These are phyloP conservation scores for Sporothrix pseudoabietina DNA, from an alignment of 2,329 filamentous ascomycete species.

Conservation along the genomic window DNA sequence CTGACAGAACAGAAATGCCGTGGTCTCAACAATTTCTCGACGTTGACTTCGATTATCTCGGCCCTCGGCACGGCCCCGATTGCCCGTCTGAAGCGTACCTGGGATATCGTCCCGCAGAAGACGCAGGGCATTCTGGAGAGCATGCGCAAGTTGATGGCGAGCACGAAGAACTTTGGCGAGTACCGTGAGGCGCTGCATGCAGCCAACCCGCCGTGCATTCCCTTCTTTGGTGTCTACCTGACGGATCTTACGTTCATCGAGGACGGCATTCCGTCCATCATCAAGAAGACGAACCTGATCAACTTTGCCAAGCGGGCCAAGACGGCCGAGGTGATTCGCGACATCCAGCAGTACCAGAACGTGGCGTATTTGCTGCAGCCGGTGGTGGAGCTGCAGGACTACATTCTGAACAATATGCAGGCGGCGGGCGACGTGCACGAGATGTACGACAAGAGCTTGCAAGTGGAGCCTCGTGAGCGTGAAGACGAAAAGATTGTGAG, in stretches of 20 bases:
- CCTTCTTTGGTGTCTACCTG: conserved; percentile 96
- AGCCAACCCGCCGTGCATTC: conserved; percentile 94
- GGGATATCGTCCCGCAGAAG: conserved; percentile 87
- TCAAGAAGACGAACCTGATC: conserved; percentile 95
- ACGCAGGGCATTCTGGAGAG: conserved; percentile 79
- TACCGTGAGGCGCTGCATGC: conserved; percentile 91
- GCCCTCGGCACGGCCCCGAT: conserved; percentile 93
- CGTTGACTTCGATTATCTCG: conserved; percentile 95
- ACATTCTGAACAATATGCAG: conserved; percentile 95
- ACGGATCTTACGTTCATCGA: conserved; percentile 98
- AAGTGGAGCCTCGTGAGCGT: conserved; percentile 89
- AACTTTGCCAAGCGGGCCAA: conserved; percentile 98
- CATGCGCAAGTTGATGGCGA: conserved; percentile 94
- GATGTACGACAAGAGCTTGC: conserved; percentile 97
- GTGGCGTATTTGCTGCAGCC: conserved; percentile 91
- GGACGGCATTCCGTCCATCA: conserved; percentile 90
- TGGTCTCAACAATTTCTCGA: conserved; percentile 91
- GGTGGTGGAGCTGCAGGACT: conserved; percentile 91
- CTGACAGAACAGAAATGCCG: conserved; percentile 79
- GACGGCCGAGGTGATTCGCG: conserved; percentile 95
- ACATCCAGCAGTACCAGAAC: conserved; percentile 98
- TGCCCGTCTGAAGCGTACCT: conserved; percentile 88
- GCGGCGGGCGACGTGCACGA: conserved; percentile 94
- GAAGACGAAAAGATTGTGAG: conserved; percentile 99
- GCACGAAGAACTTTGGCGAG: conserved; percentile 96